phyloP scores from a whole-genome alignment of 345 rosid species.

The Eucalyptus leucophloia region DNA sequence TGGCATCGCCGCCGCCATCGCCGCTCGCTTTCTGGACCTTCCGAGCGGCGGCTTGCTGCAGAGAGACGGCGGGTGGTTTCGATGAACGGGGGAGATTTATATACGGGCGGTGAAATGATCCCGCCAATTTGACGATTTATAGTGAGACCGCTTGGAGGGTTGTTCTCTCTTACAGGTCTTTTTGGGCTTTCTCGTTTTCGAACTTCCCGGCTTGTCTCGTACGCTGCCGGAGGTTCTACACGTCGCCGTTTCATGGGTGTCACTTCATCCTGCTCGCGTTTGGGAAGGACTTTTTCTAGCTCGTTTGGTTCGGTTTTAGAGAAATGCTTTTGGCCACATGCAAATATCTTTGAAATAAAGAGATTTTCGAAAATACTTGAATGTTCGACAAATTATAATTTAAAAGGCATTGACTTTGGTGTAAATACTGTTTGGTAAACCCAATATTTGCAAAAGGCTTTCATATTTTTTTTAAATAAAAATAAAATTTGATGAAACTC shows the following conservation, averaged over 20 bases:
- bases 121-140: neutral
- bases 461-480: too few species aligned
- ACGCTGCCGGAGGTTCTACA: neutral
- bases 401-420: too few species aligned
- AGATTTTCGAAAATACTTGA: accelerated
- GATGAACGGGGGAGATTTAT: neutral
- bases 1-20: neutral
- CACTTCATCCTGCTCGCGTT: too few species aligned
- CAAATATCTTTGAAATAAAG: too few species aligned
- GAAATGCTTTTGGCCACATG: accelerated
- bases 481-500: too few species aligned
- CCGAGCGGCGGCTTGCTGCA: neutral
- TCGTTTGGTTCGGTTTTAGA: too few species aligned
- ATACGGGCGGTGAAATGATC: neutral
- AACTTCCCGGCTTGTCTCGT: neutral
- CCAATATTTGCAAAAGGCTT: too few species aligned
- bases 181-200: neutral
- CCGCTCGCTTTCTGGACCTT: neutral
- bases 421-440: too few species aligned
- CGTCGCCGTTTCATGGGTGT: neutral
- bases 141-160: neutral
- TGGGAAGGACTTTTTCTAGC: too few species aligned
- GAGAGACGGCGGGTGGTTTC: neutral
- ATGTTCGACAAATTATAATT: too few species aligned
- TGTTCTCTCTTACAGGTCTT: neutral